Evolutionary conservation across 305 asterid species (phyloP).

Genomic region (Fraxinus ornus): DNA sequence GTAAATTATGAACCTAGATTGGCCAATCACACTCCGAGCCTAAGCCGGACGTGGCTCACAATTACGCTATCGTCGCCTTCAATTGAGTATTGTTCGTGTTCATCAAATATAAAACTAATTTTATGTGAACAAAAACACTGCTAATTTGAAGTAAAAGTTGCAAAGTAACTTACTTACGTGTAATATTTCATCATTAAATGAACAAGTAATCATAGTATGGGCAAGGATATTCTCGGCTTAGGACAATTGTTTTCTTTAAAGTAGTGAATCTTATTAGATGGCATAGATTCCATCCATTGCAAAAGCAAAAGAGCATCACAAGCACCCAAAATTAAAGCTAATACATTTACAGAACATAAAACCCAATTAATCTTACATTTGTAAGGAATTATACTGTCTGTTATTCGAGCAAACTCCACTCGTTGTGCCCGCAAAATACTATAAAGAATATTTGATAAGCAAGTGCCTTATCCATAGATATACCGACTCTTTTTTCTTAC

Average conservation of each 20-base stretch:
- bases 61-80: too few relatives aligned
- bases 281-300: slow-evolving; percentile 52
- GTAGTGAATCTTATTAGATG: slow-evolving; percentile 8
- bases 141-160: not conserved
- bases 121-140: not conserved
- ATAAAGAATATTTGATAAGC: not conserved
- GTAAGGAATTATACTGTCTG: slow-evolving; percentile 24
- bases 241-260: slow-evolving; percentile 40
- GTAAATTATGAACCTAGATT: too few relatives aligned
- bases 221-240: slow-evolving; percentile 4
- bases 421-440: not conserved
- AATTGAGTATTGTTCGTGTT: too few relatives aligned
- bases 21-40: too few relatives aligned
- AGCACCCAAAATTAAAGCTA: slow-evolving; percentile 61
- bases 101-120: too few relatives aligned
- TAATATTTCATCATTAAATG: not conserved
- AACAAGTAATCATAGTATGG: not conserved
- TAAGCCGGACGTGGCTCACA: too few relatives aligned
- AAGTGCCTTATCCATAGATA: not conserved
- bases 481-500: slow-evolving; percentile 20
- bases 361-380: slow-evolving; percentile 30
- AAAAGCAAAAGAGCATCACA: slow-evolving; percentile 55
- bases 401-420: not conserved
- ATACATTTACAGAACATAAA: slow-evolving; percentile 47
- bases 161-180: not conserved